Evolutionary conservation across 2,329 filamentous ascomycete genomes (phyloP), one percentile per base, ranked within the genome.

Genomic region (Colletotrichum australisinense): DNA sequence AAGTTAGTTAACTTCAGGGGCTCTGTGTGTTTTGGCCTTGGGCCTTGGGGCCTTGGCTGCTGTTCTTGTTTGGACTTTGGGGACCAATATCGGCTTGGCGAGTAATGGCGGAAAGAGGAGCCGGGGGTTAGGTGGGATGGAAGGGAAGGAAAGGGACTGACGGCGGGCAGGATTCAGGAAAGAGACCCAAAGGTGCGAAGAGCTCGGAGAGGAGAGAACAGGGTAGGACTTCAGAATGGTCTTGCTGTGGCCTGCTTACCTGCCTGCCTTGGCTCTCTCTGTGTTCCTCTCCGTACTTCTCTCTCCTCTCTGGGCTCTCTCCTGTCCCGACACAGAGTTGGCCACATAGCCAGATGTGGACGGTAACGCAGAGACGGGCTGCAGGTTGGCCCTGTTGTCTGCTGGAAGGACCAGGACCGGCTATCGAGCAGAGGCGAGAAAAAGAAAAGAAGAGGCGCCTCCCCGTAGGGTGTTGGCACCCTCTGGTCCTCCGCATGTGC

Each of bases 401-500:
- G 42, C 19, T 49, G 42, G n/a, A 22, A 9, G 3, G 19, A 22
- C 42, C 42, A 49, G 42, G 42, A 49, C 42, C 42, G 42, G 42
- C 42, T 49, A 49, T 49, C 19, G 42, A 49, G 42, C 19, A 42
- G 62, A 26, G 28, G 24, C 11, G 49, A 26, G 59, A 52, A 35
- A 35, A 19, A 19, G 46, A 46, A 38, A 16, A 16, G 38, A 26
- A 53, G 16, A 42, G 38, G 16, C 38, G 28, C 30, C 16, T 52
- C 24, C 22, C 16, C 46, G 22, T 24, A 6, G 16, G 30, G 22
- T 22, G 65, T 9, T 24, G 16, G 46, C 28, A 58, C 8, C 8
- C 24, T 56, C 32, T 35, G 32, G 53, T 16, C 59, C 59, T 72
- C 70, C 66, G 66, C 59, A 58, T 69, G 71, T 71, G 49, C 67